Conservation (phyloP, 768 basidiomycete species). For the Cubamyces sp. region DNA sequence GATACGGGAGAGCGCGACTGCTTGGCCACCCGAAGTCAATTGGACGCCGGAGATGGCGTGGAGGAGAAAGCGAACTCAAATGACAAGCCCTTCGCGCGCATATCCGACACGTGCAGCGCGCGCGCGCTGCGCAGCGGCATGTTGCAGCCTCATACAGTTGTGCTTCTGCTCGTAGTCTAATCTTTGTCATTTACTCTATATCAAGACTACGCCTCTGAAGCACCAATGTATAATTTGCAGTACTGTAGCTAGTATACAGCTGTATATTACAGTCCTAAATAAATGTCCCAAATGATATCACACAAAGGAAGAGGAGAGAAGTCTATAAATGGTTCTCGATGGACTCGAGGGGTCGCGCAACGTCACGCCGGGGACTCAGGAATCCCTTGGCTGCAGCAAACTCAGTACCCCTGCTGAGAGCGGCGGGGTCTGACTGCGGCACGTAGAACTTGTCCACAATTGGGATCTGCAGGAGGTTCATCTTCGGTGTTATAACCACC, state of each 20-base stretch:
- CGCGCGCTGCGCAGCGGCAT: background rate
- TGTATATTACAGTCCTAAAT: constrained; percentile 16
- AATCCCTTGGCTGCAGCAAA: constrained; percentile 91
- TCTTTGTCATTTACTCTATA: too few relatives aligned
- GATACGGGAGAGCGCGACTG: constrained; percentile 22
- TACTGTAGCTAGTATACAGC: constrained; percentile 6
- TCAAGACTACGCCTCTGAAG: too few relatives aligned
- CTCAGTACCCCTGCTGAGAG: constrained; percentile 68
- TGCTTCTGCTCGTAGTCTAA: too few relatives aligned
- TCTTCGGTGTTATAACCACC: constrained; percentile 94
- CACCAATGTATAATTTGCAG: background rate
- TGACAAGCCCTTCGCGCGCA: background rate
- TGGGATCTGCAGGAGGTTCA: constrained; percentile 93
- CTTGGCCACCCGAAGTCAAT: constrained; percentile 14
- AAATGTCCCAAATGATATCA: constrained; percentile 9
- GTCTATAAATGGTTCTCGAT: constrained; percentile 8
- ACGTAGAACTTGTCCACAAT: constrained; percentile 94
- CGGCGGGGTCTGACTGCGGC: constrained; percentile 80
- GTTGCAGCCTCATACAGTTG: too few relatives aligned
- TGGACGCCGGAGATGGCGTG: constrained; percentile 16
- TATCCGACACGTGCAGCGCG: constrained; percentile 12
- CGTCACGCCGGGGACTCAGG: constrained; percentile 57
- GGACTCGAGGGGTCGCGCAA: constrained; percentile 17
- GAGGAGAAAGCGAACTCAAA: background rate
- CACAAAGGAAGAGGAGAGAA: background rate